Evolutionary conservation across 345 rosid species (phyloP), one percentile per base, ranked within the genome.

Genomic region (Eucalyptus victrix): DNA sequence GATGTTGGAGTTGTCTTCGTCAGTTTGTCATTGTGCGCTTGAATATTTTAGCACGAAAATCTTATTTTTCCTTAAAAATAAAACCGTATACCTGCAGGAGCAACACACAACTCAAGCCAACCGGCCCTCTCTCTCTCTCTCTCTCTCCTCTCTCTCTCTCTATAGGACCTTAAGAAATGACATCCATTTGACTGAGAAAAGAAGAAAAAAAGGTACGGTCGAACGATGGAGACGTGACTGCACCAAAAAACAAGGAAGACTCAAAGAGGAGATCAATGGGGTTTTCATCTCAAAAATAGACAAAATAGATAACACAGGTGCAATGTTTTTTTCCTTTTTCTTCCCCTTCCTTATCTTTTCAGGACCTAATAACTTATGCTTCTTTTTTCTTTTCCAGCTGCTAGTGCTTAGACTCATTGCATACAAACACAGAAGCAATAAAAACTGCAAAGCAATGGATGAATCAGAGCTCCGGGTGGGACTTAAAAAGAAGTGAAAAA

Each of bases 221-320:
- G 80, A 88, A 90, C 90, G 94, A 94, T 93, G 92, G 94, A 92
- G 96, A 95, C 95, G 87, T 93, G 93, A 89, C 96, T 90, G 88
- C 88, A 86, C 34, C 85, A 76, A 76, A 49, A 88, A 91, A 90
- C 92, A 89, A 91, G 90, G 85, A 76, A 76, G 47, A 40, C 47
- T 40, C 85, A 40, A 37, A 40, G 47, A 40, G 30, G 85, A 23
- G 24, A 76, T 76, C 85, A 23, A 21, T 37, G 47, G 45, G 47
- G 30, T 76, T 76, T 76, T 40, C 85, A 76, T 76, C 85, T 40
- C 15, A 76, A 76, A 18, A 76, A 76, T 76, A 5, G 85, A 76
- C 30, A 40, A 34, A 69, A 76, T 40, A 76, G 42, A 76, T 12
- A 76, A 40, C 85, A 40, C 47, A 37, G 17, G 85, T 76, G 85